Evolutionary conservation across 2,329 filamentous ascomycete species (phyloP).

Genomic region (Colletotrichum karsti): DNA sequence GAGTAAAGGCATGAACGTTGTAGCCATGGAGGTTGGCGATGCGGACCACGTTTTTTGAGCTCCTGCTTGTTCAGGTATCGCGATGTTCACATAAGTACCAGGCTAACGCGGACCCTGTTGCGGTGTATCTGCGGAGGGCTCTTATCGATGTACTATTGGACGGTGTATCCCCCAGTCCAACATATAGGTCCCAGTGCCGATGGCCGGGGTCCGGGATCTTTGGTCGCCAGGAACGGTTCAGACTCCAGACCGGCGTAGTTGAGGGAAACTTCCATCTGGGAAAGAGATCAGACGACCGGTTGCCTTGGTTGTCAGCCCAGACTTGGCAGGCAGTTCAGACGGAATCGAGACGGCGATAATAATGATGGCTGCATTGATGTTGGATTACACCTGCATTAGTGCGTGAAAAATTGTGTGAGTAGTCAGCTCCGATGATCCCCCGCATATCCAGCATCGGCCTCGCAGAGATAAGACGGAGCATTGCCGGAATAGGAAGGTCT

Average conservation of each 20-base stretch:
- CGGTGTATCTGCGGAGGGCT: neutral
- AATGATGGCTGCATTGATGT: neutral
- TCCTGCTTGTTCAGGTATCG: conserved; percentile 29
- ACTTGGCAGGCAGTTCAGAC: neutral
- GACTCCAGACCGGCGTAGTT: too few species aligned
- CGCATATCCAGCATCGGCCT: conserved; percentile 1
- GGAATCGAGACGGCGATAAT: conserved; percentile 11
- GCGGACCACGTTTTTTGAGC: neutral
- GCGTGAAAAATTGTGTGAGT: neutral
- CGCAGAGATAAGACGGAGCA: conserved; percentile 19
- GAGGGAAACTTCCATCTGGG: neutral
- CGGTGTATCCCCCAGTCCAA: neutral
- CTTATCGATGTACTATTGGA: neutral
- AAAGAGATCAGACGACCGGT: neutral
- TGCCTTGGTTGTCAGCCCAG: neutral
- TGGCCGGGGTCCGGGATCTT: neutral
- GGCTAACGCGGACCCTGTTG: conserved; percentile 1
- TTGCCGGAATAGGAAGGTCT: conserved; percentile 22
- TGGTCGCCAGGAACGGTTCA: neutral
- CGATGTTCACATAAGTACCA: conserved; percentile 1
- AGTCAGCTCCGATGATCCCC: neutral
- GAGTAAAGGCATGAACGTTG: neutral
- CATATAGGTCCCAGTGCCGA: conserved; percentile 6
- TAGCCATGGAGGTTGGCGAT: neutral
- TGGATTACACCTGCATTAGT: conserved; percentile 26